Percentiles rank a stretch among this genome's conserved stretches.
Evolutionary conservation across 2,329 filamentous ascomycete species (phyloP).

Genomic region (Hysterium pulicare): DNA sequence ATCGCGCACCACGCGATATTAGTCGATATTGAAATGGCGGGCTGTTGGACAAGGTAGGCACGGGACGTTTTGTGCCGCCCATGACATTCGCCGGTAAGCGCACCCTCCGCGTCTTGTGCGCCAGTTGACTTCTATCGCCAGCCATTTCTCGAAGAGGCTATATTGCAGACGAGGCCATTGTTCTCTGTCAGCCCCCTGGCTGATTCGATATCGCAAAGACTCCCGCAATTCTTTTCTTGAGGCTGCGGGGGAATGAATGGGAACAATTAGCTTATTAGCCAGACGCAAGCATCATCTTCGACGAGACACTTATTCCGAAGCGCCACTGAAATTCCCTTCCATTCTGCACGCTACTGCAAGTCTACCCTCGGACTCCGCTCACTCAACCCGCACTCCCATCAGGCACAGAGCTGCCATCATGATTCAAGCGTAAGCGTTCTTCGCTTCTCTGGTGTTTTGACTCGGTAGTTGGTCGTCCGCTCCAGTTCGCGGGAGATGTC

Average conservation of each 20-base stretch:
- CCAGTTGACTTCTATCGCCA: background rate
- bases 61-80: background rate
- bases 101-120: background rate
- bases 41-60: background rate
- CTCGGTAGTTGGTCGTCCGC: background rate
- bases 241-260: background rate
- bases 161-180: background rate
- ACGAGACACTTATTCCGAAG: background rate
- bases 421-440: background rate
- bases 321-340: background rate
- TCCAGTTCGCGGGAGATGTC: background rate
- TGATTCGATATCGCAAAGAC: background rate
- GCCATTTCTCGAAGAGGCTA: background rate
- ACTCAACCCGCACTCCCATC: background rate
- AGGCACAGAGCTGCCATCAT: background rate
- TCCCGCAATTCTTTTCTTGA: background rate
- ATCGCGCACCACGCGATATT: background rate
- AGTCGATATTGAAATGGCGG: constrained; percentile 1
- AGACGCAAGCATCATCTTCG: background rate
- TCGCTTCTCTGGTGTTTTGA: background rate
- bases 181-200: background rate
- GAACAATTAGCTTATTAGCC: constrained; percentile 1
- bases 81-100: background rate
- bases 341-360: background rate
- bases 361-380: background rate